These are phyloP conservation scores for Trypanosoma melophagium DNA, from an alignment of 208 protist species.

Conservation along the genomic window DNA sequence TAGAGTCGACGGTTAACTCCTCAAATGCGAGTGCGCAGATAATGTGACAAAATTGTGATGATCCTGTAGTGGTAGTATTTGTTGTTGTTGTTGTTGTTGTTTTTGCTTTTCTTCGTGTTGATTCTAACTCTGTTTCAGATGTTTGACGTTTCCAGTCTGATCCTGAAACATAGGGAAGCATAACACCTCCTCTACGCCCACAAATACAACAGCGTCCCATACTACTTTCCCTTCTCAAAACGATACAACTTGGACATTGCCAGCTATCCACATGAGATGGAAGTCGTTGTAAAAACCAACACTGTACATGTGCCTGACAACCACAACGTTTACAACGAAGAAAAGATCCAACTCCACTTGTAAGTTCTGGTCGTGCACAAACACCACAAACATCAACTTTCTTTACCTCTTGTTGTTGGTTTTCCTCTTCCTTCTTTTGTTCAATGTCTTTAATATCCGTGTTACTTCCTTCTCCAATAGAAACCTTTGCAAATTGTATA, in stretches of 20 bases:
- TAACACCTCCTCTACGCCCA: slow-evolving; percentile 53
- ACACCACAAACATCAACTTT: slow-evolving; percentile 16
- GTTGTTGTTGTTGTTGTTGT: too few species aligned
- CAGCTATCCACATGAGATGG: slow-evolving; percentile 41
- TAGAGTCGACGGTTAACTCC: slow-evolving; percentile 42
- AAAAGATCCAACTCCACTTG: slow-evolving; percentile 13
- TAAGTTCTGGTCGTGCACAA: slow-evolving; percentile 11
- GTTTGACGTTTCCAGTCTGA: slow-evolving; percentile 8
- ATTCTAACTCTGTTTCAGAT: too few species aligned
- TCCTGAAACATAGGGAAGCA: slow-evolving; percentile 42
- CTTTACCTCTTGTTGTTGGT: background rate
- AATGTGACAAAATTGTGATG: slow-evolving; percentile 49
- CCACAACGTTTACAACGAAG: slow-evolving; percentile 55
- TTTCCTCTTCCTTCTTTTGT: slow-evolving; percentile 14
- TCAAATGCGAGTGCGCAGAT: slow-evolving; percentile 59
- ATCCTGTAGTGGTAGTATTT: background rate
- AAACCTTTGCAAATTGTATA: slow-evolving; percentile 22
- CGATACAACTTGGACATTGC: slow-evolving; percentile 61
- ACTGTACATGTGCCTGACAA: slow-evolving; percentile 50
- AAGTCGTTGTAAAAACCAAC: slow-evolving; percentile 56
- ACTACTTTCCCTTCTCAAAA: slow-evolving; percentile 28
- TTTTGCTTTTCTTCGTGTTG: too few species aligned
- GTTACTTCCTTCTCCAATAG: background rate
- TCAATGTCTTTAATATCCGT: slow-evolving; percentile 8
- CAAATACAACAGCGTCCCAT: slow-evolving; percentile 46